Evolutionary conservation across 352 stramenopile genomes (phyloP).

Genomic region (Globisporangium acanthophoron): DNA sequence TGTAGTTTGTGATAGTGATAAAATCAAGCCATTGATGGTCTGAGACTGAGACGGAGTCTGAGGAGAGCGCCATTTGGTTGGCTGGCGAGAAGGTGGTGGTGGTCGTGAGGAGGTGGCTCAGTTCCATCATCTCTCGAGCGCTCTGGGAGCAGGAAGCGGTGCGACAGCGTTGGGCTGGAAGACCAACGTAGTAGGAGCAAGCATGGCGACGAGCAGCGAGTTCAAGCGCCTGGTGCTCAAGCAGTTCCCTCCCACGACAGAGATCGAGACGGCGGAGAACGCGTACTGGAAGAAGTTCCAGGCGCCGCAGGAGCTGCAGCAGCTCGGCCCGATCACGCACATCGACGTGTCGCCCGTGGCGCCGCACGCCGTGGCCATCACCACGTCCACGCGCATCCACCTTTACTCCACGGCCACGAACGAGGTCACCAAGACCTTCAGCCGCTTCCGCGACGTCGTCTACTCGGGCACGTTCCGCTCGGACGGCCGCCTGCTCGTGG

Average conservation of each 20-base stretch:
- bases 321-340: constrained; percentile 79
- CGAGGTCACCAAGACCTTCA: constrained; percentile 86
- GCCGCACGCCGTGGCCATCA: constrained; percentile 83
- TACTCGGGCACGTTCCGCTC: constrained; percentile 84
- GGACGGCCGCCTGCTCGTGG: constrained; percentile 86
- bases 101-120: too few relatives aligned
- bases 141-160: too few relatives aligned
- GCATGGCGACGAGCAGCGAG: constrained; percentile 66
- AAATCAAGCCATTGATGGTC: too few relatives aligned
- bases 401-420: constrained; percentile 81
- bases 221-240: constrained; percentile 87
- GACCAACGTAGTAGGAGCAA: neutral
- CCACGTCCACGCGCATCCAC: constrained; percentile 83
- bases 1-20: too few relatives aligned
- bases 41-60: too few relatives aligned
- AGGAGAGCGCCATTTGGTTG: too few relatives aligned
- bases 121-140: too few relatives aligned
- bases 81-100: too few relatives aligned
- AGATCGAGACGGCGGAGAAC: constrained; percentile 75
- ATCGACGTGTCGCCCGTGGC: constrained; percentile 77
- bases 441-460: constrained; percentile 82
- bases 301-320: constrained; percentile 72
- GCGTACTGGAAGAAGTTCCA: constrained; percentile 89
- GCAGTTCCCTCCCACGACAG: constrained; percentile 76
- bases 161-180: neutral